Evolutionary conservation across 768 basidiomycete species (phyloP).

Genomic region (Hygrophorus pudorinus): DNA sequence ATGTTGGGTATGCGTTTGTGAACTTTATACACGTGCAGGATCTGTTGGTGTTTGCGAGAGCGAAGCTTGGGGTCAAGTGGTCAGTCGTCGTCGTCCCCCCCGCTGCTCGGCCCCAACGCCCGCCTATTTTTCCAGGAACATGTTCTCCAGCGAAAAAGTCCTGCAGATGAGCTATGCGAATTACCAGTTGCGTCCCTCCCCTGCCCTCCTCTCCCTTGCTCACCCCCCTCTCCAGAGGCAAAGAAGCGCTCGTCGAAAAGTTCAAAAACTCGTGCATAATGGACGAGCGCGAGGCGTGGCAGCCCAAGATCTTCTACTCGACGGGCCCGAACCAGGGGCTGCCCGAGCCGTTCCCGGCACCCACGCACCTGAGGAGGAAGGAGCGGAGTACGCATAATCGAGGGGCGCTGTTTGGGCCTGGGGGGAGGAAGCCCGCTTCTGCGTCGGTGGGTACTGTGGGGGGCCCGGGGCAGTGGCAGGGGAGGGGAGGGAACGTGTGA

Average conservation of each 20-base stretch:
- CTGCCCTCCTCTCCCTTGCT: background rate
- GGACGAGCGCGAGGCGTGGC: conserved; percentile 77
- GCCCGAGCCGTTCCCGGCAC: conserved; percentile 72
- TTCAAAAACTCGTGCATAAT: conserved; percentile 88
- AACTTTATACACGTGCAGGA: conserved; percentile 80
- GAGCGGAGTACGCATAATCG: conserved; percentile 77
- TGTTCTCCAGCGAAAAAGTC: conserved; percentile 87
- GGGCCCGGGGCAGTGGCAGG: too few species aligned
- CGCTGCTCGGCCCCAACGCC: conserved; percentile 3
- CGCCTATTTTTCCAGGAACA: conserved; percentile 49
- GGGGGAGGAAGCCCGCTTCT: too few species aligned
- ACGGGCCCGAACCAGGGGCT: conserved; percentile 64
- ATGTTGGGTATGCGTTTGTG: conserved; percentile 81
- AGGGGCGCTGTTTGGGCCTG: conserved; percentile 58
- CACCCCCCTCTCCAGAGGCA: conserved; percentile 45
- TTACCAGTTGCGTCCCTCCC: conserved; percentile 44
- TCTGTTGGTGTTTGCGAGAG: conserved; percentile 64
- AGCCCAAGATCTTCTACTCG: conserved; percentile 79
- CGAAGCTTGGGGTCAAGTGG: conserved; percentile 76
- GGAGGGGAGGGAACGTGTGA: too few species aligned
- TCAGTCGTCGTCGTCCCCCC: conserved; percentile 20
- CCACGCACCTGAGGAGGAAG: conserved; percentile 73
- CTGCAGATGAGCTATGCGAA: conserved; percentile 89
- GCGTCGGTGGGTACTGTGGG: too few species aligned
- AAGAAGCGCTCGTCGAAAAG: conserved; percentile 83